Percentiles rank a stretch among this genome's conserved stretches.
Conservation (phyloP, 352 stramenopile genomes). For the Phytophthora syringae region DNA sequence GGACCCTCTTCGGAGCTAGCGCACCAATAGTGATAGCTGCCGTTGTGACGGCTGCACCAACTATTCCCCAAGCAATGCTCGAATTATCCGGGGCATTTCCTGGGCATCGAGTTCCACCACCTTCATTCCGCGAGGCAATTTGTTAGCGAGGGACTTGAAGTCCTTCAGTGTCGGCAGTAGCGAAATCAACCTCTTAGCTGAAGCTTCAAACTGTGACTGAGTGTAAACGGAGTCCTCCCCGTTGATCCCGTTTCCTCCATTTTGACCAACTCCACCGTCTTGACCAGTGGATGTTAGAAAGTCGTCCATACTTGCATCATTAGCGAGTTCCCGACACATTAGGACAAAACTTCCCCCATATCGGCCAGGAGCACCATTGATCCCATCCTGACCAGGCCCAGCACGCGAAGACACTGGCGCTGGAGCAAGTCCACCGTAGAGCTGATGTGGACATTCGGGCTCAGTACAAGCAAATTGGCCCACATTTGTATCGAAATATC, state of each 20-base stretch:
- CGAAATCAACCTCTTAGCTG: background rate
- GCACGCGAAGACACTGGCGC: background rate
- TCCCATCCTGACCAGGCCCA: constrained; percentile 4
- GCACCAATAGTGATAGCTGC: background rate
- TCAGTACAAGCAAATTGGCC: constrained; percentile 9
- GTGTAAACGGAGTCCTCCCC: background rate
- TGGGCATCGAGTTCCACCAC: background rate
- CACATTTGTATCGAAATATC: background rate
- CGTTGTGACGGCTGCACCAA: background rate
- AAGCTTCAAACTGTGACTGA: background rate
- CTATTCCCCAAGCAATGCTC: background rate
- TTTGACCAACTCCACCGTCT: constrained; percentile 6
- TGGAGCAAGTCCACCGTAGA: background rate
- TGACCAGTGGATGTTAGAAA: constrained; percentile 5
- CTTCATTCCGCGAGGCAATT: background rate
- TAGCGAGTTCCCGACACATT: background rate
- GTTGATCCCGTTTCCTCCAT: background rate
- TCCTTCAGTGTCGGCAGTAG: background rate
- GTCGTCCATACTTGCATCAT: background rate
- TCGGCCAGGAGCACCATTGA: background rate
- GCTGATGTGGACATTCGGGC: background rate
- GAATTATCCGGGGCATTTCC: background rate
- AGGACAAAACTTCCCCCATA: background rate
- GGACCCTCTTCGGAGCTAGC: background rate
- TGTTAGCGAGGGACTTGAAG: background rate